Base-by-base conservation (phyloP, 306 rosid species). In the Echinosophora koreensis region DNA sequence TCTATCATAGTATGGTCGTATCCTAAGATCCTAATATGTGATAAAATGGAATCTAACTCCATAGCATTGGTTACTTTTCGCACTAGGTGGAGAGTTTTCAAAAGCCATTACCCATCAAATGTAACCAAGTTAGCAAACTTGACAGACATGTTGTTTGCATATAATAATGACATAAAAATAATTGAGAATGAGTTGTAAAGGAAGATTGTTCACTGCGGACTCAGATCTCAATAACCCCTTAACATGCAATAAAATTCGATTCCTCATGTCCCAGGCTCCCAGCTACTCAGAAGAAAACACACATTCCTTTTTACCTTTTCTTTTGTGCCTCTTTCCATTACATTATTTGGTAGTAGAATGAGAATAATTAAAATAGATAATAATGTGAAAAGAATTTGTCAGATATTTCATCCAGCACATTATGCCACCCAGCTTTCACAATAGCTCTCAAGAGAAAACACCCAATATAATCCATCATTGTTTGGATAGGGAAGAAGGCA, bases 331-430 rank as follows among this genome's bases (percentile, higher is more conserved):
- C 27, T 16, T 69, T 47, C 30, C 56, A 34, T 66, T 56, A 37
- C 65, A 28, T 17, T 41, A 64, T 63, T 18, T 30, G 55, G 9
- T 16, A 67, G 9, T 16, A 67, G 47, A 66, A 78, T 17, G 66
- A 74, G 66, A 74, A 73, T 51, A 39, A 61, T 35, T 55, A 32
- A 73, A 64, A 16, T 50, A 71, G 74, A 76, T 79, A 74, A 76
- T 79, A 74, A 76, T 72, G 83, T 77, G 84, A 85, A 81, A 77
- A 66, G 84, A 87, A 86, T 70, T 72, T 86, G 90, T 81, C 83
- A 81, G 87, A 82, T 60, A 28, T 67, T 56, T 18, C 38, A 58
- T 57, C 68, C 39, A 70, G 74, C 71, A 65, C 68, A 67, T 57
- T 22, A 68, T 65, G 76, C 78, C 72, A 69, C 39, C 71, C n/a